A percentile compares a stretch with the other conserved stretches of the same genome.
phyloP scores from a whole-genome alignment of 2,329 filamentous ascomycete genomes.

The Nemania sp. region DNA sequence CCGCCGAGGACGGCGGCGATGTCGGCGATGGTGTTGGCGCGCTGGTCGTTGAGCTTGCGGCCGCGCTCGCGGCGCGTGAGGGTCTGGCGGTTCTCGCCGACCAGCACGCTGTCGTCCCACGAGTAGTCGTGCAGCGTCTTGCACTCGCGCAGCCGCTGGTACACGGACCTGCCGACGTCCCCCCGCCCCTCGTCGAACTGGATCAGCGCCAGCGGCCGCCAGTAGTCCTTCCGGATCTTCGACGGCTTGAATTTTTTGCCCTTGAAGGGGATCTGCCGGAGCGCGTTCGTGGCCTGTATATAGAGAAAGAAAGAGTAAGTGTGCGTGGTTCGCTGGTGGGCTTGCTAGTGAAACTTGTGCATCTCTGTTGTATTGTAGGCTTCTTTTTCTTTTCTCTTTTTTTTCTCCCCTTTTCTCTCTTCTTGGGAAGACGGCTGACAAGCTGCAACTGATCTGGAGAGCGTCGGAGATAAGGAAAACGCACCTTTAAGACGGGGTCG shows the following conservation, averaged over 20 bases:
- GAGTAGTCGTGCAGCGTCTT: slow-evolving; percentile 63
- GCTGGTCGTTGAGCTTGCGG: slow-evolving; percentile 60
- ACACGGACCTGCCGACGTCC: slow-evolving; percentile 60
- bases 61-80: slow-evolving; percentile 50
- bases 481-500: slow-evolving; percentile 49
- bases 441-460: too few species aligned
- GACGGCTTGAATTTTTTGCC: slow-evolving; percentile 68
- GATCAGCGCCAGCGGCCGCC: slow-evolving; percentile 63
- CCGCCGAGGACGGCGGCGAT: slow-evolving; percentile 62
- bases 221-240: slow-evolving; percentile 69
- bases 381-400: not conserved
- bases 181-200: slow-evolving; percentile 57
- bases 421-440: too few species aligned
- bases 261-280: slow-evolving; percentile 55
- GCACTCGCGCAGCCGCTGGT: slow-evolving; percentile 67
- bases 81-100: slow-evolving; percentile 40
- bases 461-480: too few species aligned
- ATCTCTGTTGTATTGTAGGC: too few species aligned
- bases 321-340: too few species aligned
- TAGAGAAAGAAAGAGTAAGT: not conserved
- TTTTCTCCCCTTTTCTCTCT: too few species aligned
- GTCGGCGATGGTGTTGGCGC: slow-evolving; percentile 64
- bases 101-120: slow-evolving; percentile 56
- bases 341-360: too few species aligned
- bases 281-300: slow-evolving; percentile 30